phyloP scores from a whole-genome alignment of 2,329 filamentous ascomycete genomes.

The Penicillium oxalicum region DNA sequence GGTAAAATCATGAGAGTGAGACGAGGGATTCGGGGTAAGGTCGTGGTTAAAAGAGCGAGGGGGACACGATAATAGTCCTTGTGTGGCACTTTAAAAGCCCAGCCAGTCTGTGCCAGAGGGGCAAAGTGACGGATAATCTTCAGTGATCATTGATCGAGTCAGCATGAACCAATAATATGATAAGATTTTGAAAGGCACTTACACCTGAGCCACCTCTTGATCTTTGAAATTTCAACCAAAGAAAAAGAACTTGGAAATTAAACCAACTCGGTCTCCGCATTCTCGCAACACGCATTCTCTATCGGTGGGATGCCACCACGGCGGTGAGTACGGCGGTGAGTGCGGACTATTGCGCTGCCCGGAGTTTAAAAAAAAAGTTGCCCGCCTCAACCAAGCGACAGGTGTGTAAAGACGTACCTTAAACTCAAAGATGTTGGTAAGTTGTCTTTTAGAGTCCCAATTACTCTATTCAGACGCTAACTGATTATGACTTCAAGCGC shows the following conservation, averaged over 20 bases:
- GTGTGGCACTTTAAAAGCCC: conserved; percentile 9
- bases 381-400: conserved; percentile 16
- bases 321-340: conserved; percentile 21
- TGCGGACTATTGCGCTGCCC: conserved; percentile 25
- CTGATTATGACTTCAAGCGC: conserved; percentile 38
- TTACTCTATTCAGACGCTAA: neutral
- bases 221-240: conserved; percentile 20
- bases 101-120: conserved; percentile 28
- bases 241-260: conserved; percentile 13
- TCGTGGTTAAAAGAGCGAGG: conserved; percentile 25
- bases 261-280: conserved; percentile 21
- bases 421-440: conserved; percentile 28
- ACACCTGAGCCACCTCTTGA: conserved; percentile 22
- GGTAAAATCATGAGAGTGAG: conserved; percentile 4
- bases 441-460: conserved; percentile 2
- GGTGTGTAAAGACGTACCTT: conserved; percentile 6
- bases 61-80: conserved; percentile 22
- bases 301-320: conserved; percentile 32
- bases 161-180: neutral
- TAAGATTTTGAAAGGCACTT: conserved; percentile 1
- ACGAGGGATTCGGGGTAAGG: neutral
- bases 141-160: conserved; percentile 8
- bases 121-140: conserved; percentile 22
- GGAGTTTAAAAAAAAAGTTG: conserved; percentile 35
- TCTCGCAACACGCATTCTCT: conserved; percentile 18